Evolutionary conservation across 345 rosid species (phyloP).

Genomic region (Moricandia arvensis): DNA sequence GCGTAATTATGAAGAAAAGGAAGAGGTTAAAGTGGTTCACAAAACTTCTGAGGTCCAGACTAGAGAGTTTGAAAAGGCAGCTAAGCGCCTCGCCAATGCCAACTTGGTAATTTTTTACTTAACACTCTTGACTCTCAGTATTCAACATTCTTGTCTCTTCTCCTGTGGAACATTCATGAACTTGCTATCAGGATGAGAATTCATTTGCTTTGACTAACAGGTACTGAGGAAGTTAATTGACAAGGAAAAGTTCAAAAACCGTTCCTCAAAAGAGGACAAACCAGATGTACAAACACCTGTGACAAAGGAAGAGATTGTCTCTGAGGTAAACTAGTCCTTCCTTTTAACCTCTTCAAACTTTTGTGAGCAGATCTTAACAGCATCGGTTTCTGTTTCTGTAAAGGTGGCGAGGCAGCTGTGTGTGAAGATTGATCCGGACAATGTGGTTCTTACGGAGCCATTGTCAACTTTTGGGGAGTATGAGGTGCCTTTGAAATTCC

Average conservation of each 20-base stretch:
- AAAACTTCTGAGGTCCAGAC: conserved; percentile 48
- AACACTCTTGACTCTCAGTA: neutral
- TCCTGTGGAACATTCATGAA: neutral
- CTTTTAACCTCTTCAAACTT: neutral
- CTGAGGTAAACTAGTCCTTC: conserved; percentile 53
- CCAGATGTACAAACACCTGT: conserved; percentile 66
- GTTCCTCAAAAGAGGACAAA: conserved; percentile 71
- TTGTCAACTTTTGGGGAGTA: conserved; percentile 70
- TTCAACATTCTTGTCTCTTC: neutral
- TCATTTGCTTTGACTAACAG: conserved; percentile 30
- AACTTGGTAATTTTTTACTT: conserved; percentile 46
- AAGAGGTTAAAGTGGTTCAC: conserved; percentile 64
- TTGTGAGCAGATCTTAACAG: neutral
- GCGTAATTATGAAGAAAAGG: conserved; percentile 67
- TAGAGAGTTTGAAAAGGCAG: conserved; percentile 76
- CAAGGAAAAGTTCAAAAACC: conserved; percentile 59
- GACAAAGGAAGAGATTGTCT: conserved; percentile 65
- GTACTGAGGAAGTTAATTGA: conserved; percentile 61
- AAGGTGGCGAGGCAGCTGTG: conserved; percentile 87
- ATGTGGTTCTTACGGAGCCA: conserved; percentile 57
- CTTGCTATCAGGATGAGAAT: conserved; percentile 1
- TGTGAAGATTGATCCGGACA: conserved; percentile 72
- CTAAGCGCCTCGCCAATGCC: conserved; percentile 63
- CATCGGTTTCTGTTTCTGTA: neutral
- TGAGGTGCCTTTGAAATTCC: conserved; percentile 71